Percentiles rank a stretch among this genome's conserved stretches.
phyloP scores from a whole-genome alignment of 2,329 filamentous ascomycete species.

The Fusarium luffae region DNA sequence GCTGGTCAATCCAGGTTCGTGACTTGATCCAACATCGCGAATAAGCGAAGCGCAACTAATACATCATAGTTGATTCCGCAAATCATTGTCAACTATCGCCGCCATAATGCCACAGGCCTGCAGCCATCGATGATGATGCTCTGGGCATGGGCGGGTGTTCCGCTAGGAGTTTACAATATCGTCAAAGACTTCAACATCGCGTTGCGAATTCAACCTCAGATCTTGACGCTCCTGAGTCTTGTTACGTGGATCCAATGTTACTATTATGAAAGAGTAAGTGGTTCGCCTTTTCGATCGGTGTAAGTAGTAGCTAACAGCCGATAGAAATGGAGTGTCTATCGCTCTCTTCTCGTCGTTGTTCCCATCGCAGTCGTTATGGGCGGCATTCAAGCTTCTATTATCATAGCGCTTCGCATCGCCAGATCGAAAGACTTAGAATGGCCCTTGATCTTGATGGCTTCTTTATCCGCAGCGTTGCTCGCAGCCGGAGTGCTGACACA shows the following conservation, averaged over 20 bases:
- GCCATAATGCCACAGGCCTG: conserved; percentile 73
- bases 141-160: conserved; percentile 75
- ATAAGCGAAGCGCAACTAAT: background rate
- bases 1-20: conserved; percentile 72
- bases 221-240: conserved; percentile 56
- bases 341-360: conserved; percentile 60
- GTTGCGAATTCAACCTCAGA: conserved; percentile 56
- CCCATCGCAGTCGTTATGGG: conserved; percentile 67
- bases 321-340: conserved; percentile 63
- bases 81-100: conserved; percentile 73
- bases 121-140: conserved; percentile 79
- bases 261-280: conserved; percentile 54
- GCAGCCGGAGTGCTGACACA: conserved; percentile 74
- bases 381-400: conserved; percentile 67
- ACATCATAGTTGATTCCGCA: conserved; percentile 70
- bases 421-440: conserved; percentile 61
- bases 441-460: conserved; percentile 75
- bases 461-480: conserved; percentile 70
- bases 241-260: conserved; percentile 58
- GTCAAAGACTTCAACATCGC: conserved; percentile 56
- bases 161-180: conserved; percentile 66
- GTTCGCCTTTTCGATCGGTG: fast-evolving
- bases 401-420: conserved; percentile 65
- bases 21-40: background rate
- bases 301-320: conserved; percentile 1